Evolutionary conservation across 495 filamentous ascomycete genomes (phyloP).

Genomic region (Podospora sp.): DNA sequence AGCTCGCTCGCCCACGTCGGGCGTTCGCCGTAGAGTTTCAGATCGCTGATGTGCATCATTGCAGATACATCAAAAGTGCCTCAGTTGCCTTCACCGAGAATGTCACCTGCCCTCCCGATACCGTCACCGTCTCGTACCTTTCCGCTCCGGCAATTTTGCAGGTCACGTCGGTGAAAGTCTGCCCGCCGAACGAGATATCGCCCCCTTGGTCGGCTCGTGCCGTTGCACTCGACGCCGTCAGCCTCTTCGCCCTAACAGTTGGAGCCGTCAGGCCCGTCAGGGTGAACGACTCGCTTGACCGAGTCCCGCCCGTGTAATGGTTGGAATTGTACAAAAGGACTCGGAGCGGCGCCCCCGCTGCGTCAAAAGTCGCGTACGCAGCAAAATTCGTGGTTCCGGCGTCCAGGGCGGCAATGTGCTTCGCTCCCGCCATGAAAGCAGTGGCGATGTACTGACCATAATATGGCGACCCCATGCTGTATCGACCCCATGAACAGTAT

Average conservation of each 20-base stretch:
- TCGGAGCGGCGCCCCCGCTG: constrained; percentile 40
- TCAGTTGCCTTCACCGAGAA: constrained; percentile 57
- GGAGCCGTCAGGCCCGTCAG: constrained; percentile 46
- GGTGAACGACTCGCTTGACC: constrained; percentile 49
- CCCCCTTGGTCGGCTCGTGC: constrained; percentile 53
- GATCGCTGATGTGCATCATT: constrained; percentile 21
- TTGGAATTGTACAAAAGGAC: constrained; percentile 61
- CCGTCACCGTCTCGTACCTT: constrained; percentile 43
- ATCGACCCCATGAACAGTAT: constrained; percentile 63
- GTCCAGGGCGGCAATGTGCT: constrained; percentile 55
- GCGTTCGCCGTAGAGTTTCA: not conserved
- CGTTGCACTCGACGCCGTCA: constrained; percentile 55
- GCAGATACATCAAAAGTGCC: constrained; percentile 57
- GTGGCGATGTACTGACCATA: constrained; percentile 61
- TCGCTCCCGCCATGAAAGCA: constrained; percentile 54
- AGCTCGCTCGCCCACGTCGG: not conserved
- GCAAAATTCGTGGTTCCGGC: constrained; percentile 52
- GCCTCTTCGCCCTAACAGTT: constrained; percentile 52
- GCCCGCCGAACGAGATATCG: constrained; percentile 54
- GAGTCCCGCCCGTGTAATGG: constrained; percentile 54
- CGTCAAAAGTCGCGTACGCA: constrained; percentile 55
- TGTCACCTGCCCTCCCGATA: constrained; percentile 47
- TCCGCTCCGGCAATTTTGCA: constrained; percentile 51
- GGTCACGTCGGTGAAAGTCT: constrained; percentile 56
- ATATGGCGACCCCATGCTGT: constrained; percentile 59